These are phyloP conservation scores for Elongisporangium prolatum DNA, from an alignment of 352 stramenopile species.

Conservation along the genomic window DNA sequence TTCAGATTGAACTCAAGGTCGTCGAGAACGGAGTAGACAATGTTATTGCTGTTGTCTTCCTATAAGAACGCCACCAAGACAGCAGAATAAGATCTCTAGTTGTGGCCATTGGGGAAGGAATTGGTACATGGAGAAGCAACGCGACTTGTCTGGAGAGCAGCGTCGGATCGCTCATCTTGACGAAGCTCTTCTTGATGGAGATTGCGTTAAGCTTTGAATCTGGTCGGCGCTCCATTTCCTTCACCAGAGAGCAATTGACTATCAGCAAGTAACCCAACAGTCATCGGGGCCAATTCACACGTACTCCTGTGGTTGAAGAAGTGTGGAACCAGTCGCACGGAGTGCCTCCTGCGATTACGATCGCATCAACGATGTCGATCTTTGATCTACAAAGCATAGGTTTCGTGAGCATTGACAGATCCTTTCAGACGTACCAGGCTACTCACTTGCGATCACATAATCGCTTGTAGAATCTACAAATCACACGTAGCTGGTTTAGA, in stretches of 20 bases:
- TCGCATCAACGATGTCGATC: conserved; percentile 53
- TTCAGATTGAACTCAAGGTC: conserved; percentile 55
- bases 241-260: neutral
- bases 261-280: neutral
- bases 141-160: conserved; percentile 17
- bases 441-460: conserved; percentile 58
- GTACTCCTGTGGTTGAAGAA: conserved; percentile 42
- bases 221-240: conserved; percentile 53
- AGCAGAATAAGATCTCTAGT: conserved; percentile 8
- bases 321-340: conserved; percentile 59
- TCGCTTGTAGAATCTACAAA: conserved; percentile 38
- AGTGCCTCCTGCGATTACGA: conserved; percentile 40
- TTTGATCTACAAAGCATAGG: conserved; percentile 24
- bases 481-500: neutral
- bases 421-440: neutral
- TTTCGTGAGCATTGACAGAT: neutral
- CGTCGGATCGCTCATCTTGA: conserved; percentile 16
- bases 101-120: neutral
- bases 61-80: conserved; percentile 15
- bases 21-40: conserved; percentile 33
- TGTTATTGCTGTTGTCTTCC: conserved; percentile 33
- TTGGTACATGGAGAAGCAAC: conserved; percentile 21
- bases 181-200: conserved; percentile 39
- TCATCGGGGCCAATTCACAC: conserved; percentile 1
- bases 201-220: conserved; percentile 29